phyloP scores from a whole-genome alignment of 1,139 yeast genomes.

The Maudiozyma humilis region DNA sequence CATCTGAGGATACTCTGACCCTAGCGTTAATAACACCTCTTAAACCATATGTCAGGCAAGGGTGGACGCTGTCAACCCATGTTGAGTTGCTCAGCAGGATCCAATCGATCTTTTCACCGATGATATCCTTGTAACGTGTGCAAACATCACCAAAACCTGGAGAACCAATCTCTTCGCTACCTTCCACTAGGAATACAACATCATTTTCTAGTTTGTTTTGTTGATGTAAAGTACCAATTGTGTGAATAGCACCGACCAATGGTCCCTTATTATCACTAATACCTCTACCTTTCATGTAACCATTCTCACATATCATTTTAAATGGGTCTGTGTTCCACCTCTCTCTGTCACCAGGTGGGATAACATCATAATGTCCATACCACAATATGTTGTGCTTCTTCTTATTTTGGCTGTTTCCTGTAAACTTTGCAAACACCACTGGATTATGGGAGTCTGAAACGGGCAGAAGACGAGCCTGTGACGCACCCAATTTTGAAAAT shows the following conservation, averaged over 20 bases:
- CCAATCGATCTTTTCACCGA: constrained; percentile 73
- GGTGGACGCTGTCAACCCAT: constrained; percentile 84
- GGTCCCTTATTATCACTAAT: constrained; percentile 96
- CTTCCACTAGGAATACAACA: constrained; percentile 79
- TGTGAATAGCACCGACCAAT: constrained; percentile 75
- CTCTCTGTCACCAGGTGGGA: constrained; percentile 51
- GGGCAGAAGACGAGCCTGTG: constrained; percentile 57
- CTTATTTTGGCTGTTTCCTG: constrained; percentile 32
- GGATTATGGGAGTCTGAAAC: constrained; percentile 71
- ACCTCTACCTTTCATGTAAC: constrained; percentile 85
- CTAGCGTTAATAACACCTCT: constrained; percentile 82
- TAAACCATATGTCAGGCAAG: constrained; percentile 88
- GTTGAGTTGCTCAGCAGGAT: constrained; percentile 81
- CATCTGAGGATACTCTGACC: constrained; percentile 59
- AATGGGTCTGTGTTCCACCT: constrained; percentile 80
- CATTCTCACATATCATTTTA: constrained; percentile 64
- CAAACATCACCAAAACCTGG: constrained; percentile 72
- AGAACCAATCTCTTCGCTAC: constrained; percentile 93
- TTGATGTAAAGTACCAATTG: constrained; percentile 66
- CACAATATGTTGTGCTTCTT: constrained; percentile 50
- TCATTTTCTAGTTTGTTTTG: constrained; percentile 53
- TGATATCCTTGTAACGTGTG: constrained; percentile 38
- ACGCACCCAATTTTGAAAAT: constrained; percentile 65
- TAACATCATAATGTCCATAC: constrained; percentile 96
- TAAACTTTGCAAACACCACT: constrained; percentile 66